phyloP scores from a whole-genome alignment of 2,329 filamentous ascomycete species.

The Curvularia spicifera region DNA sequence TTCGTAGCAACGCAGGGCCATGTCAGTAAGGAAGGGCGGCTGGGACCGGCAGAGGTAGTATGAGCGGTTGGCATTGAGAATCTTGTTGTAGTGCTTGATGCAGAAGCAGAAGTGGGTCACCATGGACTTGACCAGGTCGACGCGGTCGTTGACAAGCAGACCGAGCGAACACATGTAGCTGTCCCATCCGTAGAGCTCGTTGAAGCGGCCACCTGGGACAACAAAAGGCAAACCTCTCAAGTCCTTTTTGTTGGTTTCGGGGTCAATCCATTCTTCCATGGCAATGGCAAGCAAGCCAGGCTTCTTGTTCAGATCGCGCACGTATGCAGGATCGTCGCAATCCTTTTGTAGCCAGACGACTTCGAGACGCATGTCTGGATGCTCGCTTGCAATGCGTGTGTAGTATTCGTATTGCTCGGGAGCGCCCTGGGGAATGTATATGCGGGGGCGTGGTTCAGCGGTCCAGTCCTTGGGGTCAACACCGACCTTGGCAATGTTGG shows the following conservation, averaged over 20 bases:
- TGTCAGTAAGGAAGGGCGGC: slow-evolving; percentile 95
- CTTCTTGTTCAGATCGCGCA: slow-evolving; percentile 82
- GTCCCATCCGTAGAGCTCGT: slow-evolving; percentile 98
- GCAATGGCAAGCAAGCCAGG: slow-evolving; percentile 89
- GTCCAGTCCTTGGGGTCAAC: slow-evolving; percentile 97
- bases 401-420: slow-evolving; percentile 93
- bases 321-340: slow-evolving; percentile 78
- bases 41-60: slow-evolving; percentile 96
- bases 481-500: slow-evolving; percentile 83
- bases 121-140: slow-evolving; percentile 91
- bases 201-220: slow-evolving; percentile 97
- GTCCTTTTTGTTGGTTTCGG: slow-evolving; percentile 71
- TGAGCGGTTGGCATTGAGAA: slow-evolving; percentile 92
- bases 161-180: slow-evolving; percentile 98
- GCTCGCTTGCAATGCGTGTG: slow-evolving; percentile 74
- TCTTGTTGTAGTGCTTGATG: slow-evolving; percentile 98
- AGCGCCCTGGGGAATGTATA: slow-evolving; percentile 85
- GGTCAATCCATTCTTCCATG: slow-evolving; percentile 76
- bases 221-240: slow-evolving; percentile 87
- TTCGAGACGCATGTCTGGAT: slow-evolving; percentile 85
- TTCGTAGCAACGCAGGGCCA: slow-evolving; percentile 92
- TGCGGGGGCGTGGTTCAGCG: slow-evolving; percentile 81
- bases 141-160: slow-evolving; percentile 81
- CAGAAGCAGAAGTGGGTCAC: slow-evolving; percentile 97
- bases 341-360: slow-evolving; percentile 76